Base-by-base conservation (phyloP, 2,329 filamentous ascomycete genomes). In the Aspergillus hortae region DNA sequence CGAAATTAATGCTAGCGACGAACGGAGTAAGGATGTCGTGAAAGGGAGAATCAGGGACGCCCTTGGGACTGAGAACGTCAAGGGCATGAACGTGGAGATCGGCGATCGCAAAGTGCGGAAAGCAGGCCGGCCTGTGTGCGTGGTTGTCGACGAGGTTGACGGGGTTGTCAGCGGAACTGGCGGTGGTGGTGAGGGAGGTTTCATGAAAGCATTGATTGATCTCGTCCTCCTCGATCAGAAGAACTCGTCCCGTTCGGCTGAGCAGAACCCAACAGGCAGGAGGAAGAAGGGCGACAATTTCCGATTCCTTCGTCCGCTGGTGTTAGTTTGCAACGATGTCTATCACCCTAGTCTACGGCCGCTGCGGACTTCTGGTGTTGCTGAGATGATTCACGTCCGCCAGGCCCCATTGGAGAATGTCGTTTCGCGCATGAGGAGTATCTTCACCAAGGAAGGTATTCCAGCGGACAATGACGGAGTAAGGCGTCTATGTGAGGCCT, bases 1-100 rank as follows among this genome's bases (percentile, higher is more conserved):
- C 66, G 94, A 99, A 68, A 95, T 99, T 73, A 99, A 99, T 63
- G 94, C 95, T 7, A 97, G 92, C 62, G 94, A 99, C 66, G 95
- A 99, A 67, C 82, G 94, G 62, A 96, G 90, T 65, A 81, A 83
- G 27, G 86, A 92, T 64, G 90, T 99, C 1, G 94, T 99, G 33
- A 94, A 89, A 67, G 90, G 90, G 6, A 83, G 91, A 14, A 96
- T 99, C 59, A 83, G 89, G 61, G 95, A 96, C 51, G 92, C 90
- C 68, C 80, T 99, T 32, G 92, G 90, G 0, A 99, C 94, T 0
- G 92, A 99, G 69, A 96, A 90, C 54, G 92, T 99, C 55, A 94
- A 89, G 66, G 83, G 77, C 46, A 83, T 71, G 65, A 81, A 70
- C 27, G 64, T 74, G 10, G 76, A 80, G 53, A 64, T 78, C 47